Evolutionary conservation across 345 rosid genomes (phyloP), one percentile per base, ranked within the genome.

Genomic region (Murraya koenigii): DNA sequence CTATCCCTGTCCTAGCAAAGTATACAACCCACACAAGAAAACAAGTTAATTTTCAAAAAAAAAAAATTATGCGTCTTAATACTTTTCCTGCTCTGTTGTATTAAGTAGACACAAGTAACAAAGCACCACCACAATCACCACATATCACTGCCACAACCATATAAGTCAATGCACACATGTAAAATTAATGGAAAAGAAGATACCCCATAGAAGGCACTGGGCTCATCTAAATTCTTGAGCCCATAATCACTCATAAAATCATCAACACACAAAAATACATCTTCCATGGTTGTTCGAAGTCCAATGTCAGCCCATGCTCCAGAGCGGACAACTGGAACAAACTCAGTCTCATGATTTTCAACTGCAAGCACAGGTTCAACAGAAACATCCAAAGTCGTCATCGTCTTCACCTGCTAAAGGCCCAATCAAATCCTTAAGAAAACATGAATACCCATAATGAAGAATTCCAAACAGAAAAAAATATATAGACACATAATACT

Each of bases 151-250:
- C 30, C 30, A 59, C 10, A 8, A 41, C 25, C 5, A 15, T 38
- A 38, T 25, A 59, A 41, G 66, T 74, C 32, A 28, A 44, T 22
- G 6, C 59, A 44, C 32, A 26, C 33, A 33, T 80, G 52, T 3
- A 35, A 15, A 60, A 66, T 14, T 25, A 30, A 62, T 33, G 63
- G 67, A 79, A 82, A 64, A 69, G 44, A 58, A 7, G 4, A 26
- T 86, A 92, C 98, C 92, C 95, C 98, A 66, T 93, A 95, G 84
- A 95, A 90, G 79, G 97, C 93, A 85, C 79, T 90, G 20, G 95
- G 98, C 61, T 83, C 87, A 30, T 84, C 85, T 38, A 80, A 72
- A 56, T 75, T 80, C 77, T 79, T 61, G 70, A 91, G 82, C 32
- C 90, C 89, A 75, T 82, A 90, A 61, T 82, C 88, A 77, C 72